Evolutionary conservation across 1,284 basidiomycete genomes (phyloP).

Genomic region (Phaffia rhodozyma): DNA sequence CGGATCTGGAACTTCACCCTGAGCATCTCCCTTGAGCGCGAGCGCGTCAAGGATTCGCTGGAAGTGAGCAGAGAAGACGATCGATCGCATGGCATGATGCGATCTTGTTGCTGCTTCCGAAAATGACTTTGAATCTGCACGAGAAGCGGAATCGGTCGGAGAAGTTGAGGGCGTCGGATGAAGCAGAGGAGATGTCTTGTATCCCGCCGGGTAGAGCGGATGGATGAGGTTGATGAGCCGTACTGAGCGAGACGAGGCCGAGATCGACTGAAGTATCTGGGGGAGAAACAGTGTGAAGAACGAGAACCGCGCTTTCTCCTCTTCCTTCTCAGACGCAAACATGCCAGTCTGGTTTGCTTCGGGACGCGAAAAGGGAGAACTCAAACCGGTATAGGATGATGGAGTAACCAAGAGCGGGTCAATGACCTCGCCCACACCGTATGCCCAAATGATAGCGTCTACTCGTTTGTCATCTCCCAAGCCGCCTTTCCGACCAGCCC

Average conservation of each 20-base stretch:
- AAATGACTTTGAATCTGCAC: too few relatives aligned
- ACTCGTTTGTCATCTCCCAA: conserved; percentile 4
- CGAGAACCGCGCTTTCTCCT: conserved; percentile 10
- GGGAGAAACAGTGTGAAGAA: conserved; percentile 17
- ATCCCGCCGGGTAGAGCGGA: conserved; percentile 17
- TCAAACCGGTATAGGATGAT: not conserved
- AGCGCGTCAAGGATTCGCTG: conserved; percentile 66
- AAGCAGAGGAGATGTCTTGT: conserved; percentile 10
- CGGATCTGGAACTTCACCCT: too few relatives aligned
- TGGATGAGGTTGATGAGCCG: conserved; percentile 14
- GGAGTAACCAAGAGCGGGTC: not conserved
- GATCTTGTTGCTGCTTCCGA: not conserved
- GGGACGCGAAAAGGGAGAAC: too few relatives aligned
- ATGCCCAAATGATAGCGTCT: conserved; percentile 16
- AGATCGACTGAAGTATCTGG: conserved; percentile 14
- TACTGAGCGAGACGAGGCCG: conserved; percentile 4
- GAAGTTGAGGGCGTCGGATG: not conserved
- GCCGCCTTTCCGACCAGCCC: conserved; percentile 5
- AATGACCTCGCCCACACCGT: conserved; percentile 9
- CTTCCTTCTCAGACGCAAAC: not conserved
- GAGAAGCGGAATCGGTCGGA: not conserved
- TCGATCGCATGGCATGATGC: conserved; percentile 48
- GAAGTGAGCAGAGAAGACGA: conserved; percentile 55
- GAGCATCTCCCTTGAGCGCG: conserved; percentile 31
- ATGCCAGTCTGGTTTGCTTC: not conserved